A percentile compares a stretch with the other conserved stretches of the same genome.
These are phyloP conservation scores for Heliocybe sulcata DNA, from an alignment of 1,284 basidiomycete species.

Conservation along the genomic window DNA sequence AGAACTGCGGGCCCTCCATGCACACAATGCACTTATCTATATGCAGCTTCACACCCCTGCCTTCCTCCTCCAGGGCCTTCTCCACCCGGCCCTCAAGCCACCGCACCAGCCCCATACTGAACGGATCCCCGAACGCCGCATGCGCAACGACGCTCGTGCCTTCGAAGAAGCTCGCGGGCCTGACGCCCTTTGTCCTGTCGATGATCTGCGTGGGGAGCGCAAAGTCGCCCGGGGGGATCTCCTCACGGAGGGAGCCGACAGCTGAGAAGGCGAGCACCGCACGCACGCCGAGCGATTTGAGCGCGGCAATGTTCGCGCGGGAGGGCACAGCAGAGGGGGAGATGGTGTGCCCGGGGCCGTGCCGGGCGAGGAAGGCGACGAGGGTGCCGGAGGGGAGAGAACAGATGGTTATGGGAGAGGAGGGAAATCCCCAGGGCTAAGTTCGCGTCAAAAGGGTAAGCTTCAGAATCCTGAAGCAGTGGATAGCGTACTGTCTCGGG, in stretches of 20 bases:
- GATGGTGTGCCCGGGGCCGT: conserved; percentile 74
- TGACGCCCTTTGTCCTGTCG: conserved; percentile 91
- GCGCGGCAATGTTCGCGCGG: conserved; percentile 92
- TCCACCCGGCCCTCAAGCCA: conserved; percentile 69
- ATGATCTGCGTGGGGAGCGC: conserved; percentile 91
- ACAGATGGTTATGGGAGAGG: conserved; percentile 87
- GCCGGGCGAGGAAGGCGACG: conserved; percentile 90
- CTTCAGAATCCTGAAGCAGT: neutral
- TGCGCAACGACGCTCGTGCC: conserved; percentile 82
- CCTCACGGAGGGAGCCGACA: conserved; percentile 93
- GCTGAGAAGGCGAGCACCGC: conserved; percentile 93
- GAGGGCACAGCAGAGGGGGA: conserved; percentile 74
- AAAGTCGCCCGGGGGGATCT: conserved; percentile 89
- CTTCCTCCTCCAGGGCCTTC: conserved; percentile 54
- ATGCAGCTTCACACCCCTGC: conserved; percentile 58
- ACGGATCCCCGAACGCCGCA: conserved; percentile 91
- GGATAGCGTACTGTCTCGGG: conserved; percentile 53
- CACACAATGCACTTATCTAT: conserved; percentile 84
- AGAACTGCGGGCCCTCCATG: conserved; percentile 97
- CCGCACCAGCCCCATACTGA: conserved; percentile 55
- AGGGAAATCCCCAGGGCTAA: conserved; percentile 92
- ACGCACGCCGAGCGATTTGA: conserved; percentile 88
- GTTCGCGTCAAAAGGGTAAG: neutral
- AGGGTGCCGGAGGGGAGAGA: conserved; percentile 71
- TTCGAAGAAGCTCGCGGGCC: conserved; percentile 85